Conservation (phyloP, 139 green algal species). For the Marvania coccoides region DNA sequence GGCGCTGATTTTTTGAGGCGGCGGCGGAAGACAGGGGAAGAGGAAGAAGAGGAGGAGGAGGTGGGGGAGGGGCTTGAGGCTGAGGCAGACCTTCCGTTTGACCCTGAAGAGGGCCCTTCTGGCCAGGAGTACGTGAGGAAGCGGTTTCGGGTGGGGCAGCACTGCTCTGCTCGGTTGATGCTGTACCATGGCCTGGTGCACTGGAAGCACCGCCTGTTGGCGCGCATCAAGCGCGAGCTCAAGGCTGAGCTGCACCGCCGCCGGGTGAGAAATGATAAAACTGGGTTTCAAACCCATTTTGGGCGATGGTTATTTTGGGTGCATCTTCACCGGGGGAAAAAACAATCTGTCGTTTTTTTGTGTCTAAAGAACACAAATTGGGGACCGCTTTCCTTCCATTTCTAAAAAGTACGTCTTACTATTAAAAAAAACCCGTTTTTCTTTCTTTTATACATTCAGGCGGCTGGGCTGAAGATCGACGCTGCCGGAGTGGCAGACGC, state of each 20-base stretch:
- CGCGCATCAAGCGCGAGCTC: slow-evolving; percentile 7
- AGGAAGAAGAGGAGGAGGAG: background rate
- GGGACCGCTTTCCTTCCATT: too few relatives aligned
- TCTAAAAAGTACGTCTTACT: background rate
- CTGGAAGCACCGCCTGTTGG: slow-evolving; percentile 17
- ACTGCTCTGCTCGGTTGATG: slow-evolving; percentile 16
- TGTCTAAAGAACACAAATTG: too few relatives aligned
- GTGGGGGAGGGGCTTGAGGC: background rate
- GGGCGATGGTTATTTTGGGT: too few relatives aligned
- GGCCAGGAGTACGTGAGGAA: background rate
- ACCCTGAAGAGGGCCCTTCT: background rate
- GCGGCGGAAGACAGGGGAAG: background rate
- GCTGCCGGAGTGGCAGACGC: background rate
- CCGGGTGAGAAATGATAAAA: background rate
- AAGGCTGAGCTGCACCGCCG: slow-evolving; percentile 9
- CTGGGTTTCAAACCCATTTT: too few relatives aligned
- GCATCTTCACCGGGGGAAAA: too few relatives aligned
- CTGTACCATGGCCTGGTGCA: slow-evolving; percentile 22
- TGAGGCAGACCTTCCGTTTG: background rate
- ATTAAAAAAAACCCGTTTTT: too few relatives aligned
- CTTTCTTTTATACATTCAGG: background rate
- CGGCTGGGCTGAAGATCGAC: background rate
- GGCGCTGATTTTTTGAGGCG: background rate
- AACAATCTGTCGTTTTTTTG: too few relatives aligned
- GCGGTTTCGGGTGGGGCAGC: slow-evolving; percentile 13